Conservation (phyloP, 495 filamentous ascomycete species). For the Podospora appendiculata region DNA sequence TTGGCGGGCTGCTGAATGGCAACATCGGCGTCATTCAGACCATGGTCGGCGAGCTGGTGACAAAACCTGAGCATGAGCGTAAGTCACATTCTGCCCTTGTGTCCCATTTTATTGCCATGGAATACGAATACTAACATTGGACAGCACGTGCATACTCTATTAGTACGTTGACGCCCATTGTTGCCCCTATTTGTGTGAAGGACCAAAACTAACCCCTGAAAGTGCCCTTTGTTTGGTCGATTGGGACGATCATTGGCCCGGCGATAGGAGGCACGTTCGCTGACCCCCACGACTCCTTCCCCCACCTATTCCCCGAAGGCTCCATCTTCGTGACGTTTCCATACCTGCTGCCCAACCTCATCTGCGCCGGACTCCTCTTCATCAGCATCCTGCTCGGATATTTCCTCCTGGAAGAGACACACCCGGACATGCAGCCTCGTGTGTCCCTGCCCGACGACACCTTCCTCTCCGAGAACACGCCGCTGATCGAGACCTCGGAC, state of each 20-base stretch:
- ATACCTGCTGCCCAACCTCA: slow-evolving; percentile 75
- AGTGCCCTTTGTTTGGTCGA: slow-evolving; percentile 84
- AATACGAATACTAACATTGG: slow-evolving; percentile 17
- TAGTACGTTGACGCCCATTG: slow-evolving; percentile 14
- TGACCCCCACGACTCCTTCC: slow-evolving; percentile 62
- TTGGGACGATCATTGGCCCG: slow-evolving; percentile 79
- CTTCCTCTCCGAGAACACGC: slow-evolving; percentile 54
- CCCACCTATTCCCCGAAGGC: slow-evolving; percentile 51
- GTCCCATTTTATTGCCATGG: not conserved
- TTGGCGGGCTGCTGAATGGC: slow-evolving; percentile 77
- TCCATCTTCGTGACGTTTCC: slow-evolving; percentile 68
- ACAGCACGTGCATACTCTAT: slow-evolving; percentile 71
- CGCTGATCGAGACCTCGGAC: slow-evolving; percentile 63
- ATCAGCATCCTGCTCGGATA: slow-evolving; percentile 68
- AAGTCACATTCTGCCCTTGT: slow-evolving; percentile 23
- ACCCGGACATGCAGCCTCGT: slow-evolving; percentile 67
- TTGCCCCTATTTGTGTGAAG: too few relatives aligned
- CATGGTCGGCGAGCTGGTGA: slow-evolving; percentile 82
- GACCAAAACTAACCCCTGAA: slow-evolving; percentile 1
- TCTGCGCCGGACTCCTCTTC: slow-evolving; percentile 64
- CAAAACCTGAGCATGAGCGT: slow-evolving; percentile 76
- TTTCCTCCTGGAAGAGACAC: slow-evolving; percentile 69
- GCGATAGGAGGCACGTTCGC: slow-evolving; percentile 74
- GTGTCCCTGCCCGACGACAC: slow-evolving; percentile 44
- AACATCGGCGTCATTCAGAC: slow-evolving; percentile 87